Evolutionary conservation across 768 basidiomycete genomes (phyloP), one percentile per base, ranked within the genome.

Genomic region (Melanogaster broomeanus): DNA sequence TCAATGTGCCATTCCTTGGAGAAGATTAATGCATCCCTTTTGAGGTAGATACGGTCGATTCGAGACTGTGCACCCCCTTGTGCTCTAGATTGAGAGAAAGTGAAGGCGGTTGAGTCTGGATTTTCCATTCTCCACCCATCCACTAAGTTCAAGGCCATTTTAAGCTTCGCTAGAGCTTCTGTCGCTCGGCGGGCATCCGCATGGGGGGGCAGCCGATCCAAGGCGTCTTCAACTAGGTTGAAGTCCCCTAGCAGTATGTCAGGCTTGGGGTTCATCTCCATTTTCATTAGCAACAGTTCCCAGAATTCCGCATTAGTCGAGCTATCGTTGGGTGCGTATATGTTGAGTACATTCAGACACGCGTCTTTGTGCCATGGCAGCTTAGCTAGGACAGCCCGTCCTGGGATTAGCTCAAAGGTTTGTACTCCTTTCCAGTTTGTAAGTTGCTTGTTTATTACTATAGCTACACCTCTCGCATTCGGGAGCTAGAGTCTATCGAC

Each of bases 161-260:
- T 42, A 13, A 53, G 24, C 6, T 58, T 39, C 1, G 52, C 49
- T 0, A 77, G 56, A 0, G 60, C 58, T 1, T 56, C 28, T 0
- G 52, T 45, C 2, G 65, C 51, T 0, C 10, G 11, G 2, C 40
- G 12, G 0, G 50, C 21, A 31, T 77, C 73, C 0, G 15, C 2
- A 0, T 55, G 52, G 0, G 49, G 33, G 2, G 76, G 76, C 0
- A 73, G 40, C 0, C 72, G 9, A 48, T 79, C 77, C 0, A 77
- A 48, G 0, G 53, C 16, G 1, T 74, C 71, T 48, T 79, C 74
- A 0, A 72, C 69, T 1, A 78, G 27, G 53, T 81, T 79, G 37
- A 72, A 72, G 51, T 81, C 76, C 0, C 76, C 76, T 0, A 70
- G 28, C 42, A 80, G 51, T 0, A 75, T 12, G 27, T 77, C 68